Evolutionary conservation across 352 stramenopile species (phyloP).

Genomic region (Elongisporangium anandrum): DNA sequence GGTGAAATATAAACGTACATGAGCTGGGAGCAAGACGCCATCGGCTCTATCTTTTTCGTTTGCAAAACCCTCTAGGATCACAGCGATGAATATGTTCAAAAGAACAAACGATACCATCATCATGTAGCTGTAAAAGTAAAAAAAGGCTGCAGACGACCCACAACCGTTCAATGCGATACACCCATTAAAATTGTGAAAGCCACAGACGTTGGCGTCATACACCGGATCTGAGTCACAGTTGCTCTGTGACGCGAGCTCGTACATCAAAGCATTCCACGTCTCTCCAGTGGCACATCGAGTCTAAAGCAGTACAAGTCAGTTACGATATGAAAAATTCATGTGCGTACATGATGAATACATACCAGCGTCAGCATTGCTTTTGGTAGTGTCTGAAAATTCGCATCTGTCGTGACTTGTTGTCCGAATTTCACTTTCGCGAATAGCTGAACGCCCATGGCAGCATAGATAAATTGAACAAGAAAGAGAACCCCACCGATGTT

Average conservation of each 20-base stretch:
- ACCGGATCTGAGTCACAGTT: conserved; percentile 37
- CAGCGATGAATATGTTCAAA: conserved; percentile 91
- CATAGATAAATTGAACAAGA: conserved; percentile 92
- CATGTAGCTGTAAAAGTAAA: conserved; percentile 87
- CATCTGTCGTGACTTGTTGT: conserved; percentile 51
- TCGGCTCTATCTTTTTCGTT: conserved; percentile 68
- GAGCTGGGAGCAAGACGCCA: conserved; percentile 42
- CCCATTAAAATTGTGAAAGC: conserved; percentile 35
- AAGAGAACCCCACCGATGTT: conserved; percentile 88
- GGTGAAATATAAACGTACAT: conserved; percentile 24
- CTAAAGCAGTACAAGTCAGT: conserved; percentile 45
- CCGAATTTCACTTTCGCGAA: conserved; percentile 84
- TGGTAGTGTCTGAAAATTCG: conserved; percentile 88
- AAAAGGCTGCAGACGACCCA: conserved; percentile 50
- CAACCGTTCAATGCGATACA: conserved; percentile 73
- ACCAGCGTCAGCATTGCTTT: conserved; percentile 64
- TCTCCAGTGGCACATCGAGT: conserved; percentile 90
- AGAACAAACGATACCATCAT: conserved; percentile 87
- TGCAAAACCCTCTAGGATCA: conserved; percentile 90
- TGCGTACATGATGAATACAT: conserved; percentile 1
- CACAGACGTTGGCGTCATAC: conserved; percentile 54
- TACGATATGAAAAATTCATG: not conserved
- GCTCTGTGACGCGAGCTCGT: conserved; percentile 63
- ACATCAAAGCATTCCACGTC: conserved; percentile 91
- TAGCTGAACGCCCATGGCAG: conserved; percentile 86